These are phyloP conservation scores for Actinomortierella ambigua DNA, from an alignment of 371 early-diverging fungal species.

Conservation along the genomic window DNA sequence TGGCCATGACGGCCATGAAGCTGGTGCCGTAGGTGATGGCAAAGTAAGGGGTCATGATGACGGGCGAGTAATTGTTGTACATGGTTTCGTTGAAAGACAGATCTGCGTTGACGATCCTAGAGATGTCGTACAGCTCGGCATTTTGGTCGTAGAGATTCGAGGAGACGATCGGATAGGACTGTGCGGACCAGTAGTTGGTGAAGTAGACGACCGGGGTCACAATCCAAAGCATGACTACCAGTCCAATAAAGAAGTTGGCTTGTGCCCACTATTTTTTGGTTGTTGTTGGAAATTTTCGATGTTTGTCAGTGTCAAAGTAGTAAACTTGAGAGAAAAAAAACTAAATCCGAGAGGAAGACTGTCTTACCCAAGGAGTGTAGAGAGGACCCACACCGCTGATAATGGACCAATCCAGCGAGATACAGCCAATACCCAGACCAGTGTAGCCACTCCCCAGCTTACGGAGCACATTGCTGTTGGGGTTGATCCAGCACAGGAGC, in stretches of 20 bases:
- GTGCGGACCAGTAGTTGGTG: constrained; percentile 63
- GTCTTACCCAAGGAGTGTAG: constrained; percentile 48
- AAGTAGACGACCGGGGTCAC: constrained; percentile 71
- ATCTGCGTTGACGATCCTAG: constrained; percentile 59
- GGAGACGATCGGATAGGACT: constrained; percentile 65
- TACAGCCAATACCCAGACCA: constrained; percentile 46
- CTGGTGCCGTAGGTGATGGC: constrained; percentile 73
- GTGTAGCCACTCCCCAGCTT: constrained; percentile 61
- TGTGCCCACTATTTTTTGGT: constrained; percentile 67
- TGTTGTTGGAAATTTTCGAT: too few species aligned
- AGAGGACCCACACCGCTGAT: constrained; percentile 52
- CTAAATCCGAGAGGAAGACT: neutral
- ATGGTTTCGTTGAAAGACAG: constrained; percentile 59
- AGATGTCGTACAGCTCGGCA: constrained; percentile 58
- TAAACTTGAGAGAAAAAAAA: neutral
- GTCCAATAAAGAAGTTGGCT: constrained; percentile 67
- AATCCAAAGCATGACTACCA: constrained; percentile 71
- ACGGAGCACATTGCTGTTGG: constrained; percentile 55
- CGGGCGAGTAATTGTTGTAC: constrained; percentile 70
- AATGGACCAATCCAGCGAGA: constrained; percentile 51
- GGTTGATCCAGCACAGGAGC: constrained; percentile 55
- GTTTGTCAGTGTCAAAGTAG: too few species aligned
- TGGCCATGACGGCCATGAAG: constrained; percentile 67
- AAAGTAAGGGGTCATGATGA: constrained; percentile 78
- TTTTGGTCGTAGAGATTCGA: constrained; percentile 58